phyloP scores from a whole-genome alignment of 495 filamentous ascomycete species.

The Neurospora pannonica region DNA sequence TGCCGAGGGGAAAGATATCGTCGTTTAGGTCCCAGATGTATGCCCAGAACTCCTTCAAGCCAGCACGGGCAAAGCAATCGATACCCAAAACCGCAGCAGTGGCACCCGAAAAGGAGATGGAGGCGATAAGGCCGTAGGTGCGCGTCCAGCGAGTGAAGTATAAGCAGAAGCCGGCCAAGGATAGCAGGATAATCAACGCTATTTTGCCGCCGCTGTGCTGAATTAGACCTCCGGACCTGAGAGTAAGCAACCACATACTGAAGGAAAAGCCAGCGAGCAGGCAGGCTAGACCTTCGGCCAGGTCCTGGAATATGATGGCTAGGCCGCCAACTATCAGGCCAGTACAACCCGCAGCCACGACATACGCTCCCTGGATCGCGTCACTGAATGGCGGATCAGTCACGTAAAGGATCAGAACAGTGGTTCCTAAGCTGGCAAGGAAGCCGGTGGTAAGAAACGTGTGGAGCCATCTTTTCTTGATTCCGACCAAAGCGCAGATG shows the following conservation, averaged over 20 bases:
- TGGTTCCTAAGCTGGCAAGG: constrained; percentile 61
- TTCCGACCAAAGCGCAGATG: constrained; percentile 66
- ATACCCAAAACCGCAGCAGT: constrained; percentile 74
- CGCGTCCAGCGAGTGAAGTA: constrained; percentile 76
- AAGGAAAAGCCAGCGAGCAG: constrained; percentile 80
- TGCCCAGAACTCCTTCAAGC: constrained; percentile 91
- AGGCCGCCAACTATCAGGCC: constrained; percentile 68
- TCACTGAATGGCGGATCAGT: constrained; percentile 70
- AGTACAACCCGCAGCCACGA: constrained; percentile 69
- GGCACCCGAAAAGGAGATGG: constrained; percentile 71
- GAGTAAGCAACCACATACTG: constrained; percentile 81
- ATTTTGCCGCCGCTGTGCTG: constrained; percentile 49
- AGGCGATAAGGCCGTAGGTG: constrained; percentile 63
- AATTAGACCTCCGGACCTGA: constrained; percentile 70
- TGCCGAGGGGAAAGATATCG: constrained; percentile 65
- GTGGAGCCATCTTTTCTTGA: constrained; percentile 76
- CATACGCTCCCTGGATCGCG: constrained; percentile 78
- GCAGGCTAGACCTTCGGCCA: constrained; percentile 81
- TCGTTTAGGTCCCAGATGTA: constrained; percentile 85
- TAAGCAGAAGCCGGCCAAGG: constrained; percentile 53
- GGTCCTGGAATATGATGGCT: constrained; percentile 70
- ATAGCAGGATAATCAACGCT: constrained; percentile 68
- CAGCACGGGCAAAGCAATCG: constrained; percentile 83
- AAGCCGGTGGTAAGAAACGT: constrained; percentile 74
- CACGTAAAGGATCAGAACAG: constrained; percentile 82